These are phyloP conservation scores for Herpetospermum pedunculosum DNA, from an alignment of 306 rosid species.

Conservation along the genomic window DNA sequence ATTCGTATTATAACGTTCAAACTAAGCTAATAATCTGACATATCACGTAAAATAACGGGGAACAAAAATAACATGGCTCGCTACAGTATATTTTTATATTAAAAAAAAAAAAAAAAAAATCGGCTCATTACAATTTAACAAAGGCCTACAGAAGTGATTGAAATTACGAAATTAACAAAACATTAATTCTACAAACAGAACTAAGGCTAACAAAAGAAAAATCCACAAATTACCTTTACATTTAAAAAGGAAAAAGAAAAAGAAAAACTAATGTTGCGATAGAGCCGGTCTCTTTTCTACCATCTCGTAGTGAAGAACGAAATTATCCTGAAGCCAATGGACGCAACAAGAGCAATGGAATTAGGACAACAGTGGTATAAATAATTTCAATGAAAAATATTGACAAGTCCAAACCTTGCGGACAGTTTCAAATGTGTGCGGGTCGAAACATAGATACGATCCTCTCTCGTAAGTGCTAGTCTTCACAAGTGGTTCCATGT, in stretches of 20 bases:
- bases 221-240: neutral
- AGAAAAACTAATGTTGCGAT: slow-evolving; percentile 74
- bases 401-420: slow-evolving; percentile 57
- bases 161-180: neutral
- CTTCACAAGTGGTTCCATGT: slow-evolving; percentile 73
- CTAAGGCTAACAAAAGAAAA: neutral
- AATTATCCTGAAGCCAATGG: slow-evolving; percentile 63
- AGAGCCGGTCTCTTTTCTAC: slow-evolving; percentile 72
- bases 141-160: neutral
- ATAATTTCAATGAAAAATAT: neutral
- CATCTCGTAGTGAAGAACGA: slow-evolving; percentile 58
- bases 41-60: no score
- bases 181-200: neutral
- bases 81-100: no score
- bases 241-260: neutral
- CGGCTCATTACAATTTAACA: slow-evolving; percentile 1
- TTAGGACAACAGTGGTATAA: neutral
- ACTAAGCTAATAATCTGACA: no score
- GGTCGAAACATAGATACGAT: slow-evolving; percentile 81
- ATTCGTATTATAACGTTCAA: no score
- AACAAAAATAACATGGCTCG: no score
- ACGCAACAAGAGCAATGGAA: neutral
- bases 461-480: slow-evolving; percentile 73
- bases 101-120: no score
- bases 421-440: slow-evolving; percentile 61